These are phyloP conservation scores for Cokeromyces recurvatus DNA, from an alignment of 371 early-diverging fungal genomes.

Conservation along the genomic window DNA sequence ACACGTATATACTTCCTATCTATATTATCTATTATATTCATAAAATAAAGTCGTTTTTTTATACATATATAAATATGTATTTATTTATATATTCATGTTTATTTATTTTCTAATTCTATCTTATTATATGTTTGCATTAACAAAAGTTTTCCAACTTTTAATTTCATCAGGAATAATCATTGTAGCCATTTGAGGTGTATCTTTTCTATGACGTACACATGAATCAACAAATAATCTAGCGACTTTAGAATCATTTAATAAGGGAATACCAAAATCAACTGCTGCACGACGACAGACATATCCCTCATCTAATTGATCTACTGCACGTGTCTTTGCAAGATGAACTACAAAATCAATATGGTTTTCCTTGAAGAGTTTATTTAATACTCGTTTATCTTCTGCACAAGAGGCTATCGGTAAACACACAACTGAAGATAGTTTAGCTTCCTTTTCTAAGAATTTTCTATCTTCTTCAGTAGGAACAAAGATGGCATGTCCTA, in stretches of 20 bases:
- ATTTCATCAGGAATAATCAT: slow-evolving; percentile 52
- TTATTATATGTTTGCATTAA: slow-evolving; percentile 42
- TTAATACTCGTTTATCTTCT: slow-evolving; percentile 49
- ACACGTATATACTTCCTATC: too few species aligned
- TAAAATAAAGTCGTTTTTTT: background rate
- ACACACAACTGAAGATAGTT: slow-evolving; percentile 33
- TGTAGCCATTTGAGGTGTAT: slow-evolving; percentile 15
- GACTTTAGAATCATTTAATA: slow-evolving; percentile 81
- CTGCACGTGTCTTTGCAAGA: slow-evolving; percentile 68
- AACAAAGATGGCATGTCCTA: slow-evolving; percentile 70
- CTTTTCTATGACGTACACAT: slow-evolving; percentile 43
- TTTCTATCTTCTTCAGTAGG: slow-evolving; percentile 57
- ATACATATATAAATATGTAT: background rate
- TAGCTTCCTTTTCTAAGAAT: slow-evolving; percentile 40
- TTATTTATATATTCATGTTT: background rate
- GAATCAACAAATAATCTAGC: slow-evolving; percentile 82
- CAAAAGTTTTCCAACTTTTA: slow-evolving; percentile 60
- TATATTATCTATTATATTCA: too few species aligned
- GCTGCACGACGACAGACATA: slow-evolving; percentile 82
- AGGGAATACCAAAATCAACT: slow-evolving; percentile 84
- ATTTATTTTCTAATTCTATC: too few species aligned
- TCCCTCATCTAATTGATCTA: slow-evolving; percentile 55
- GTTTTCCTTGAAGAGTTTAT: slow-evolving; percentile 51
- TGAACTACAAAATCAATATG: slow-evolving; percentile 74
- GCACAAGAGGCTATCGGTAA: slow-evolving; percentile 45